These are phyloP conservation scores for Pleurotus ostreatus DNA, from an alignment of 768 basidiomycete species.

Conservation along the genomic window DNA sequence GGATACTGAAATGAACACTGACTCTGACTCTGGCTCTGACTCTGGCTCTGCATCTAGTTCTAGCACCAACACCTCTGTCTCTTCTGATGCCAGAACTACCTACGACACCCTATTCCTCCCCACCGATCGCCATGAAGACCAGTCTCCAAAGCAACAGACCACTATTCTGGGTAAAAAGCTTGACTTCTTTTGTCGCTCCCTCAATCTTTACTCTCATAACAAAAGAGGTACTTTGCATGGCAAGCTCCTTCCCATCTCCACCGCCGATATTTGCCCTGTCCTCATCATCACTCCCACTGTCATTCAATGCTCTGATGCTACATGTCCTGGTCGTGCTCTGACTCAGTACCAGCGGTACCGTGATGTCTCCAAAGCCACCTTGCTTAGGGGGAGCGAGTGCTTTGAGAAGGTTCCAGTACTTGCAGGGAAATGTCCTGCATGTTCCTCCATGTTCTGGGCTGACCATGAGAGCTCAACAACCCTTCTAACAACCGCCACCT, in stretches of 20 bases:
- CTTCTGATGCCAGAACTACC: background rate
- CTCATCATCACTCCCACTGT: background rate
- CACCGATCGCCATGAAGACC: no score
- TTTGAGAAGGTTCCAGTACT: conserved; percentile 11
- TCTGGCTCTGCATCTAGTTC: background rate
- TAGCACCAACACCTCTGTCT: background rate
- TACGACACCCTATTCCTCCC: background rate
- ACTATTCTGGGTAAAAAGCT: no score
- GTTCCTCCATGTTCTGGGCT: conserved; percentile 13
- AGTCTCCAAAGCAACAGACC: no score
- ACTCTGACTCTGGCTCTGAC: background rate
- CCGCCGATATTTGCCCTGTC: background rate
- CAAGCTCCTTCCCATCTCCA: background rate
- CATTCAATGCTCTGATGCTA: conserved; percentile 3
- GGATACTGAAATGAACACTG: background rate
- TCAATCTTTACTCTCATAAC: no score
- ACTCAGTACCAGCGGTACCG: background rate
- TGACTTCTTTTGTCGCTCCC: no score
- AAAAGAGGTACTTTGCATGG: no score
- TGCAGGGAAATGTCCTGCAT: conserved; percentile 12
- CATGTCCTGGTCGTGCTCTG: background rate
- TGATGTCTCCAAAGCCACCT: conserved; percentile 13
- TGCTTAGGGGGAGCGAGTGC: conserved; percentile 10
- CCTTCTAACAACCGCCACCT: background rate
- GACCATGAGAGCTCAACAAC: conserved; percentile 14